A percentile compares a stretch with the other conserved stretches of the same genome.
Conservation (phyloP, 108 stramenopile species). For the Pseudonitzschia multiseries region DNA sequence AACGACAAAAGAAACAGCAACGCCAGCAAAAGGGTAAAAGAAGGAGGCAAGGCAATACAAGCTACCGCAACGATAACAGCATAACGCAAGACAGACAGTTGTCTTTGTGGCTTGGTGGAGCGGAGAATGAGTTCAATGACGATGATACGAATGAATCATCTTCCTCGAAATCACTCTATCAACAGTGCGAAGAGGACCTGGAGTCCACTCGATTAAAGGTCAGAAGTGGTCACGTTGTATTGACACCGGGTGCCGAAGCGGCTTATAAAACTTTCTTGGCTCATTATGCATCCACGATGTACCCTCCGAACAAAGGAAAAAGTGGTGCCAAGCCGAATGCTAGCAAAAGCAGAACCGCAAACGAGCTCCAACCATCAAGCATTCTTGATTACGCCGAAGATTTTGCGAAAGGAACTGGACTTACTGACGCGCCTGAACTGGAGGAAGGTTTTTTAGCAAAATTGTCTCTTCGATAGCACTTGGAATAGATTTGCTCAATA, state of each 20-base stretch:
- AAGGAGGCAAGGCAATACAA: not conserved
- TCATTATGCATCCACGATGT: constrained; percentile 18
- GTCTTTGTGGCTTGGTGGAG: not conserved
- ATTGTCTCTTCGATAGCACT: constrained; percentile 16
- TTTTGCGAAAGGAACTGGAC: constrained; percentile 20
- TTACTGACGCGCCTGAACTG: constrained; percentile 18
- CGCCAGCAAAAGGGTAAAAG: not conserved
- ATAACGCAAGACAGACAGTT: constrained; percentile 8
- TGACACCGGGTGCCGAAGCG: constrained; percentile 40
- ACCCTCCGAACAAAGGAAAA: not conserved
- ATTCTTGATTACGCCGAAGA: constrained; percentile 16
- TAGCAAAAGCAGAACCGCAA: not conserved
- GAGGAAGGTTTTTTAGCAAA: constrained; percentile 24
- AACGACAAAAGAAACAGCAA: constrained; percentile 22
- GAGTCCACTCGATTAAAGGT: constrained; percentile 20
- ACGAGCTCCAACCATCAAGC: constrained; percentile 11
- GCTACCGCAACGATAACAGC: constrained; percentile 1
- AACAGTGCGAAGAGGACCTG: constrained; percentile 10
- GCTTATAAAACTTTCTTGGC: constrained; percentile 38
- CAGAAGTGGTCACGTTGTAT: constrained; percentile 31
- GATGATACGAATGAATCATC: not conserved
- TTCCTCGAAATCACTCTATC: constrained; percentile 3
- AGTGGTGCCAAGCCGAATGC: constrained; percentile 1
- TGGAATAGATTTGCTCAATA: too few relatives aligned
- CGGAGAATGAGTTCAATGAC: not conserved